These are phyloP conservation scores for Didymella segeticola DNA, from an alignment of 2,329 filamentous ascomycete species.

Conservation along the genomic window DNA sequence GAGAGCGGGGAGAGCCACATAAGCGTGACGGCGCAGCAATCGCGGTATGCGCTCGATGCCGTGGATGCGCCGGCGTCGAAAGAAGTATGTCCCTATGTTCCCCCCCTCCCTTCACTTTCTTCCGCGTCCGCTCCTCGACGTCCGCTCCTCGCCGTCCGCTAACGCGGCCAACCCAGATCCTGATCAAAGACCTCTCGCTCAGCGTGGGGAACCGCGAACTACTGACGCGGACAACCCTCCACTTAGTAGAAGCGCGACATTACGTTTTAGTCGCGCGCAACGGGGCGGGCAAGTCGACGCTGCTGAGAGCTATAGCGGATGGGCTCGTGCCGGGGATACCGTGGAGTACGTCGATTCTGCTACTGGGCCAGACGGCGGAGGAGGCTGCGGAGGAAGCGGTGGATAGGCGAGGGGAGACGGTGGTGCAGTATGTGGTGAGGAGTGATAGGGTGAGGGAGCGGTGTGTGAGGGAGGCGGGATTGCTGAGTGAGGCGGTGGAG, in stretches of 20 bases:
- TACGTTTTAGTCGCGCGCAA: constrained; percentile 84
- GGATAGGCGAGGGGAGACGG: constrained; percentile 50
- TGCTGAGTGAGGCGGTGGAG: constrained; percentile 67
- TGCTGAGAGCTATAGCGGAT: constrained; percentile 77
- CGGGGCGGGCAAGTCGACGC: constrained; percentile 81
- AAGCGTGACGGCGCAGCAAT: constrained; percentile 48
- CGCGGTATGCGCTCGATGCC: constrained; percentile 47
- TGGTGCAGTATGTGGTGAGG: constrained; percentile 71
- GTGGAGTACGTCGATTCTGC: constrained; percentile 44
- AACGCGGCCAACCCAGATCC: constrained; percentile 38
- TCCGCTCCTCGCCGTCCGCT: too few relatives aligned
- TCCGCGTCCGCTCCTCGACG: neutral
- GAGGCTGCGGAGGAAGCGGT: constrained; percentile 14
- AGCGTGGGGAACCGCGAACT: constrained; percentile 70
- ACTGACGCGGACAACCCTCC: constrained; percentile 71
- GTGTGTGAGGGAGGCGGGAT: constrained; percentile 67
- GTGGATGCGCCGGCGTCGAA: constrained; percentile 48
- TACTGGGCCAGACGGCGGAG: constrained; percentile 46
- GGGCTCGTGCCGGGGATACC: constrained; percentile 74
- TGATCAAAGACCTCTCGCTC: constrained; percentile 73
- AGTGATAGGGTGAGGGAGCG: constrained; percentile 60
- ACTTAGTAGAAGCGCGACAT: constrained; percentile 73
- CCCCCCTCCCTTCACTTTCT: neutral
- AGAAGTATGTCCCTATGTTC: constrained; percentile 30
- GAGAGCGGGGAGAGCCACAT: constrained; percentile 38